Evolutionary conservation across 2,329 filamentous ascomycete species (phyloP).

Genomic region (Fusarium metavorans): DNA sequence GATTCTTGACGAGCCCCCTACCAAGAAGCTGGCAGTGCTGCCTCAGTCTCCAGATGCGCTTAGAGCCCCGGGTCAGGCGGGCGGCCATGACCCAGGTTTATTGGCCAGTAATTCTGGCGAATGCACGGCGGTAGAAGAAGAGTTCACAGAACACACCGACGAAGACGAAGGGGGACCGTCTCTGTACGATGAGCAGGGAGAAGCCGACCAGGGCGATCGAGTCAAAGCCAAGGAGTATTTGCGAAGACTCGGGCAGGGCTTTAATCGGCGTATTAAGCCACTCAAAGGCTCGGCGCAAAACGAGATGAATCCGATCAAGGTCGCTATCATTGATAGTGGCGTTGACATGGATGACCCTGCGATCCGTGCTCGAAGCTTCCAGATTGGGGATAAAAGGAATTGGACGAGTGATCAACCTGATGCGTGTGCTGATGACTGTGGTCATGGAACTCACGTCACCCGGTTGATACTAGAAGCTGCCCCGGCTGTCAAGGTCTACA

Average conservation of each 20-base stretch:
- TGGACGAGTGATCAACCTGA: background rate
- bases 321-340: background rate
- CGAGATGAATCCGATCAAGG: background rate
- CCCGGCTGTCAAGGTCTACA: background rate
- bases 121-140: background rate
- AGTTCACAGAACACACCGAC: background rate
- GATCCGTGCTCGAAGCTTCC: background rate
- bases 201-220: background rate
- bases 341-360: background rate
- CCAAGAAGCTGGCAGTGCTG: background rate
- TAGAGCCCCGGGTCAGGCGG: background rate
- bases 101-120: background rate
- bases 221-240: background rate
- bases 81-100: too few species aligned
- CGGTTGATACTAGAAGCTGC: background rate
- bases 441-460: background rate
- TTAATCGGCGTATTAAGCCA: background rate
- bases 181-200: background rate
- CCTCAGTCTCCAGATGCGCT: background rate
- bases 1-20: background rate
- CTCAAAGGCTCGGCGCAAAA: background rate
- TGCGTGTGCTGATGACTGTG: background rate
- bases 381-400: background rate
- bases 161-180: background rate
- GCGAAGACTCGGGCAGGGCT: background rate